Percentiles rank a stretch among this genome's conserved stretches.
phyloP scores from a whole-genome alignment of 306 rosid species.

The Pyrus bretschneideri region DNA sequence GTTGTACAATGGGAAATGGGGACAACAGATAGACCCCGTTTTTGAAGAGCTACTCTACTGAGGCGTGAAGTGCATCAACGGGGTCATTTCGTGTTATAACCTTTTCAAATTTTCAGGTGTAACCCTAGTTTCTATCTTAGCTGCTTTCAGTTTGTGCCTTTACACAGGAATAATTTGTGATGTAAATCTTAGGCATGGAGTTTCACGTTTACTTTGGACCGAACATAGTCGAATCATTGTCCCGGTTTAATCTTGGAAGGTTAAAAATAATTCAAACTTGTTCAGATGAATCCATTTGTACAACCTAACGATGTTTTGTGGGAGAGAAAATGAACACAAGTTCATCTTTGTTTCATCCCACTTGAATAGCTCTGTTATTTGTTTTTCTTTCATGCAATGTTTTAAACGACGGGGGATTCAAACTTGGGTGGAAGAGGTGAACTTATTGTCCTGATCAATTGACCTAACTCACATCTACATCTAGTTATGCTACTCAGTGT shows the following conservation, averaged over 20 bases:
- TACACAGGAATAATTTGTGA: slow-evolving; percentile 25
- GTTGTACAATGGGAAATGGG: slow-evolving; percentile 79
- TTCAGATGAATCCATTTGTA: slow-evolving; percentile 1
- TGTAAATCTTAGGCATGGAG: slow-evolving; percentile 29
- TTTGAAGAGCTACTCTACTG: slow-evolving; percentile 86
- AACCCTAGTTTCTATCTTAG: slow-evolving; percentile 17
- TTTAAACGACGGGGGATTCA: too few relatives aligned
- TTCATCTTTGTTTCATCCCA: background rate
- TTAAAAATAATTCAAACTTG: background rate
- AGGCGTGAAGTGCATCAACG: slow-evolving; percentile 29
- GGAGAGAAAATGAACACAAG: background rate
- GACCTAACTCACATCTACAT: background rate
- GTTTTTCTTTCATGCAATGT: background rate
- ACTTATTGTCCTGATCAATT: too few relatives aligned
- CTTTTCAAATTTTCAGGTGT: slow-evolving; percentile 17
- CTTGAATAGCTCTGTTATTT: background rate
- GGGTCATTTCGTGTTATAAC: slow-evolving; percentile 24
- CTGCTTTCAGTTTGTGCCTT: slow-evolving; percentile 17
- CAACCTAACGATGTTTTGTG: background rate
- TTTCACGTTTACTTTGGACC: slow-evolving; percentile 14
- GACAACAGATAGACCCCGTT: slow-evolving; percentile 71
- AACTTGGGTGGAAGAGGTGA: too few relatives aligned
- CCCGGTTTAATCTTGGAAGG: background rate
- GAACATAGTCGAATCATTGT: background rate
- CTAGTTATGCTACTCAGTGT: background rate